Evolutionary conservation across 306 rosid genomes (phyloP).

Genomic region (Luffa acutangula): DNA sequence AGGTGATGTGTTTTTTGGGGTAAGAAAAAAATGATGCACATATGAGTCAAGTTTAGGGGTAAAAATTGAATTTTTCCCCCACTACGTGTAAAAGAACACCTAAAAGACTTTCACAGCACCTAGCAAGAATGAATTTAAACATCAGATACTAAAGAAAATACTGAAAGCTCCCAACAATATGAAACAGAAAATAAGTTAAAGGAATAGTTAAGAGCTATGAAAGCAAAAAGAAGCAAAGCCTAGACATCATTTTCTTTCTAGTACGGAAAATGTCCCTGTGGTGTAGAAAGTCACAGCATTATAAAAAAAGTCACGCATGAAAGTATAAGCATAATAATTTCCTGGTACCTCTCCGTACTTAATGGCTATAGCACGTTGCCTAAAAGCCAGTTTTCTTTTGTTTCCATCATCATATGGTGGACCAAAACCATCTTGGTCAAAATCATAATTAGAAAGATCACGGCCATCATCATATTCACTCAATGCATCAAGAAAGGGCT

Average conservation of each 20-base stretch:
- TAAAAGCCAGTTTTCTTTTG: conserved; percentile 77
- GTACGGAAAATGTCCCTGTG: background rate
- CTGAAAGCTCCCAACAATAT: background rate
- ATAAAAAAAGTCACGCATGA: background rate
- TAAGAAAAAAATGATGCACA: background rate
- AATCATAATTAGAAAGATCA: conserved; percentile 71
- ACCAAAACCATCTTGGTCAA: conserved; percentile 56
- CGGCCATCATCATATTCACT: conserved; percentile 60
- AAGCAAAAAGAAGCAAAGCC: background rate
- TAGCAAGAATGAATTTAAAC: background rate
- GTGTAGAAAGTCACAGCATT: background rate
- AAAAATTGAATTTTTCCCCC: background rate
- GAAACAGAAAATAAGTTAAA: background rate
- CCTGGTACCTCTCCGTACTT: conserved; percentile 53
- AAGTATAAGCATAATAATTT: background rate
- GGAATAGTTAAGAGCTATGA: background rate
- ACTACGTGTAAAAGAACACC: background rate
- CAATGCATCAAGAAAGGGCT: conserved; percentile 59
- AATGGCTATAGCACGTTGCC: conserved; percentile 58
- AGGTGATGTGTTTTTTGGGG: background rate
- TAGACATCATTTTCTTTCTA: background rate
- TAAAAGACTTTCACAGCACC: background rate
- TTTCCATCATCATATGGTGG: conserved; percentile 45
- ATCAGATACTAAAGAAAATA: background rate
- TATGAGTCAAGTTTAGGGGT: background rate